Conservation (phyloP, 371 early-diverging fungal genomes). For the Mucor sp. region DNA sequence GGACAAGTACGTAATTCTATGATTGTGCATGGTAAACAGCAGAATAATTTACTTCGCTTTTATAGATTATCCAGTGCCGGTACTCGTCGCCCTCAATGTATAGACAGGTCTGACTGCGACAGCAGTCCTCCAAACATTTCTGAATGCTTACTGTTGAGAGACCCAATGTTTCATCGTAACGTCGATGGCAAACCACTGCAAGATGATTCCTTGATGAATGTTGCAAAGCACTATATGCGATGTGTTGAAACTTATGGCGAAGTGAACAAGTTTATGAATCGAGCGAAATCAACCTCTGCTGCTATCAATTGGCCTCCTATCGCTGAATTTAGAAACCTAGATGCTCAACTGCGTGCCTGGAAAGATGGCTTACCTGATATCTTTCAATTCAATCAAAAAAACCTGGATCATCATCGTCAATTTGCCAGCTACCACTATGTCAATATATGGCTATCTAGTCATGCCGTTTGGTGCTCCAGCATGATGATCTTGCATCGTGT, state of each 20-base stretch:
- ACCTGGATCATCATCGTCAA: slow-evolving; percentile 30
- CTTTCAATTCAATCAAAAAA: slow-evolving; percentile 34
- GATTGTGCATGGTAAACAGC: neutral
- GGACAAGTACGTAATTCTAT: slow-evolving; percentile 34
- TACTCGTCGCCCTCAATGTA: slow-evolving; percentile 58
- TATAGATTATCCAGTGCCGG: slow-evolving; percentile 49
- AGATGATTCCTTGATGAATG: slow-evolving; percentile 40
- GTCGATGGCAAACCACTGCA: slow-evolving; percentile 20
- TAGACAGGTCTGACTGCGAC: slow-evolving; percentile 58
- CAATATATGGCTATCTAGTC: slow-evolving; percentile 37
- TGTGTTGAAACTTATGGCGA: slow-evolving; percentile 45
- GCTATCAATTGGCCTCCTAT: slow-evolving; percentile 53
- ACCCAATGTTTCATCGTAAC: slow-evolving; percentile 25
- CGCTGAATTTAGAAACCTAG: slow-evolving; percentile 51
- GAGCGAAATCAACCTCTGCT: slow-evolving; percentile 41
- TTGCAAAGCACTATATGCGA: slow-evolving; percentile 32
- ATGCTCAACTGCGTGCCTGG: slow-evolving; percentile 47
- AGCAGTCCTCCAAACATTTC: slow-evolving; percentile 51
- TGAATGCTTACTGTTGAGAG: slow-evolving; percentile 45
- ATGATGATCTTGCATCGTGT: slow-evolving; percentile 47
- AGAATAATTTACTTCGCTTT: neutral
- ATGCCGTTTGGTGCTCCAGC: slow-evolving; percentile 43
- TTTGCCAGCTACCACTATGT: slow-evolving; percentile 34
- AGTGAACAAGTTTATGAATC: slow-evolving; percentile 53
- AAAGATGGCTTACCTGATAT: slow-evolving; percentile 32